phyloP scores from a whole-genome alignment of 192 early-diverging fungal genomes.

The Backusella mclennaniae region DNA sequence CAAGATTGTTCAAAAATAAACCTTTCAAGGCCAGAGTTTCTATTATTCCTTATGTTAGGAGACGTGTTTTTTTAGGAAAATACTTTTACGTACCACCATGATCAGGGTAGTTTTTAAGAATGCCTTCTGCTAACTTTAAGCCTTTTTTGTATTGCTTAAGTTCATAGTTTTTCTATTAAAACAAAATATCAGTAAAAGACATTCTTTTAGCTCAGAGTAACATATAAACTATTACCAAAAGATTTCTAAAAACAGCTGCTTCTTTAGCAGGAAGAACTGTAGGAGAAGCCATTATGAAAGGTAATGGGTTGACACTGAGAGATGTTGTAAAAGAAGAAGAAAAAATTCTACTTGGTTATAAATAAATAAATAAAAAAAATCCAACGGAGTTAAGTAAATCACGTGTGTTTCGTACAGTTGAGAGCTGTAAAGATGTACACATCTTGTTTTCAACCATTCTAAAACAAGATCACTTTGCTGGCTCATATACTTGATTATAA shows the following conservation, averaged over 20 bases:
- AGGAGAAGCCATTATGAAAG: neutral
- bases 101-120: constrained; percentile 90
- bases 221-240: constrained; percentile 53
- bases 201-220: neutral
- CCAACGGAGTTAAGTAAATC: neutral
- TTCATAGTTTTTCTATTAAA: constrained; percentile 87
- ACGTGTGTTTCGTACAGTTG: neutral
- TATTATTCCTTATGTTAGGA: constrained; percentile 17
- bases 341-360: neutral
- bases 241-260: constrained; percentile 65
- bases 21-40: constrained; percentile 96
- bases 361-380: neutral
- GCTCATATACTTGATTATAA: too few species aligned
- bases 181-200: constrained; percentile 7
- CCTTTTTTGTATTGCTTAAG: constrained; percentile 95
- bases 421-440: neutral
- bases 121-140: constrained; percentile 85
- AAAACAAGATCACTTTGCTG: neutral
- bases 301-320: neutral
- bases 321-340: neutral
- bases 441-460: too few species aligned
- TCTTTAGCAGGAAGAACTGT: constrained; percentile 65
- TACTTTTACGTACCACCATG: constrained; percentile 73
- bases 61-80: neutral
- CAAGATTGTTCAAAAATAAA: constrained; percentile 85